Base-by-base conservation (phyloP, 306 rosid genomes). In the Gastrolobium bilobum region DNA sequence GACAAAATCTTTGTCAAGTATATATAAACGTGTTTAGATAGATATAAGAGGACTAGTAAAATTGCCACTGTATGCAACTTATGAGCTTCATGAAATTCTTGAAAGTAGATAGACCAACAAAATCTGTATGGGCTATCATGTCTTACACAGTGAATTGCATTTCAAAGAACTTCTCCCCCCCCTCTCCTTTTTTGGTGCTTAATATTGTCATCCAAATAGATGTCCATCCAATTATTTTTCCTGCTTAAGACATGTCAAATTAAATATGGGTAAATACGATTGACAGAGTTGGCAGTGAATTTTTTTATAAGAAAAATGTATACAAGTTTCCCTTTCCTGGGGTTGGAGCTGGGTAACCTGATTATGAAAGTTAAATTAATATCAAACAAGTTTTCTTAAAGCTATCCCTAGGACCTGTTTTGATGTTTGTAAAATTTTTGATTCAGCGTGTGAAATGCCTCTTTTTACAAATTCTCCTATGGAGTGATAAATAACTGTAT, bases 311-410 rank as follows among this genome's bases (percentile, higher is more conserved):
- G 56, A 65, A 52, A 47, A 9, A 33, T 75, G 46, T 6, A 7
- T 47, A 20, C 54, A 57, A 69, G 44, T 69, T 69, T 40, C 35
- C 59, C 68, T 77, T 53, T 56, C 75, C 59, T 56, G 47, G 50
- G 44, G 15, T 53, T 53, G 51, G 26, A 43, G 68, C 14, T 43
- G 48, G 67, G 47, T 10, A 67, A 68, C 47, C 46, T 39, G 66
- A 51, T 39, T 64, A 50, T 50, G 73, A 50, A 76, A 48, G 10
- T 29, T 57, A 20, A 50, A 52, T 43, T 68, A 42, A 68, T 59
- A 43, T 37, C 53, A 4, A 39, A 50, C 57, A 65, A 35, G 38
- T 40, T 54, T n/a, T 54, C 13, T 34, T 37, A 62, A 50, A 14
- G 56, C 56, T 79, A 38, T 71, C 44, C 38, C 50, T 42, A 6